Evolutionary conservation across 371 early-diverging fungal genomes (phyloP).

Genomic region (Haplosporangium sp.): DNA sequence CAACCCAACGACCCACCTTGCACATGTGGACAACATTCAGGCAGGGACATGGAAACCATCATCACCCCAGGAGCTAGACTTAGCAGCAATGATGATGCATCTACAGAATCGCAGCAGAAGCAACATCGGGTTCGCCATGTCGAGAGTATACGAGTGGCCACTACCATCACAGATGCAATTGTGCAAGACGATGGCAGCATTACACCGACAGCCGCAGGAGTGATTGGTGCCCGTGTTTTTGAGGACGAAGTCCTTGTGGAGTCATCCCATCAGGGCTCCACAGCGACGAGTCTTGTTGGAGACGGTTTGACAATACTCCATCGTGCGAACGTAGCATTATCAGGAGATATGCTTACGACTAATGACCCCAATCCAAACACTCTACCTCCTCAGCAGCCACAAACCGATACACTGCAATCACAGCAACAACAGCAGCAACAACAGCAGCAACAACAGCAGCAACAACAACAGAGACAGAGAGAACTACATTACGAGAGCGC

Average conservation of each 20-base stretch:
- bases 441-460: constrained; percentile 15
- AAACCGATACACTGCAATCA: constrained; percentile 5
- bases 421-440: constrained; percentile 14
- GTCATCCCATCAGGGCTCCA: constrained; percentile 12
- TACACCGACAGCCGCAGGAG: constrained; percentile 17
- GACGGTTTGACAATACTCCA: too few relatives aligned
- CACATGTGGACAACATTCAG: too few relatives aligned
- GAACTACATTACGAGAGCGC: constrained; percentile 51
- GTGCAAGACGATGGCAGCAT: constrained; percentile 39
- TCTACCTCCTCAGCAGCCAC: not conserved
- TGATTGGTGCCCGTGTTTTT: constrained; percentile 26
- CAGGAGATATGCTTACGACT: constrained; percentile 3
- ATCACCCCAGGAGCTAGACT: constrained; percentile 10
- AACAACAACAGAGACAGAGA: constrained; percentile 42
- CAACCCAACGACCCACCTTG: not conserved
- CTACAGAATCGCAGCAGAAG: not conserved
- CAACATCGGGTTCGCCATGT: not conserved
- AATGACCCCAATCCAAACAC: constrained; percentile 6
- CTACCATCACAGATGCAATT: constrained; percentile 19
- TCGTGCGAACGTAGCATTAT: too few relatives aligned
- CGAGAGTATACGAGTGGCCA: constrained; percentile 26
- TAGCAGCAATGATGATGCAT: not conserved
- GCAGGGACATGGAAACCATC: constrained; percentile 6
- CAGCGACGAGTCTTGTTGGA: too few relatives aligned
- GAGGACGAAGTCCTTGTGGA: constrained; percentile 25